Evolutionary conservation across 2,329 filamentous ascomycete species (phyloP).

Genomic region (Cladosporium sp.): DNA sequence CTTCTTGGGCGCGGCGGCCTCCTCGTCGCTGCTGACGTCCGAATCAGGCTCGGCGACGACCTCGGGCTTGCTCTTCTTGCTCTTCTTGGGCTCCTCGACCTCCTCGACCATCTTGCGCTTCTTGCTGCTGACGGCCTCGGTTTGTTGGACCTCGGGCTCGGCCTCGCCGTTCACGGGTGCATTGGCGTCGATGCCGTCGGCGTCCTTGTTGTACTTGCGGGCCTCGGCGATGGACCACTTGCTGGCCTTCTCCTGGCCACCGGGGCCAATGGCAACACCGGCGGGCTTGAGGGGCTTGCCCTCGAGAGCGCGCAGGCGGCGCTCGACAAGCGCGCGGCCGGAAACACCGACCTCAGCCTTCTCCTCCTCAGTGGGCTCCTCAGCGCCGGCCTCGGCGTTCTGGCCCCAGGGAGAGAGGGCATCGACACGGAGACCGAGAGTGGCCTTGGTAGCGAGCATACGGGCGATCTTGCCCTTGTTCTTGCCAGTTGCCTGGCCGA

Average conservation of each 20-base stretch:
- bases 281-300: conserved; percentile 84
- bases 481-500: conserved; percentile 94
- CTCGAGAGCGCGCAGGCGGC: conserved; percentile 75
- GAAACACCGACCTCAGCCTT: conserved; percentile 77
- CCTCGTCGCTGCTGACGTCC: conserved; percentile 23
- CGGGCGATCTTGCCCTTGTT: conserved; percentile 99
- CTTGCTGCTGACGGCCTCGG: conserved; percentile 42
- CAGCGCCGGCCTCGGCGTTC: conserved; percentile 64
- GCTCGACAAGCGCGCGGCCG: conserved; percentile 72
- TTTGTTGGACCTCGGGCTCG: conserved; percentile 42
- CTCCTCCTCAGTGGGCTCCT: conserved; percentile 78
- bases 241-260: conserved; percentile 65
- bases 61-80: conserved; percentile 25
- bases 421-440: conserved; percentile 90
- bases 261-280: conserved; percentile 73
- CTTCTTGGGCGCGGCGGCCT: conserved; percentile 25
- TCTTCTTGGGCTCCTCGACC: conserved; percentile 39
- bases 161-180: conserved; percentile 55
- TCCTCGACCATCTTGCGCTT: conserved; percentile 52
- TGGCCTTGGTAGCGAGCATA: conserved; percentile 91
- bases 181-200: conserved; percentile 76
- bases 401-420: conserved; percentile 77
- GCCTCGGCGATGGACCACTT: conserved; percentile 94
- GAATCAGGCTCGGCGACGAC: conserved; percentile 28
- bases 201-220: conserved; percentile 91